A percentile compares a stretch with the other conserved stretches of the same genome.
Conservation (phyloP, 805 yeast genomes). For the Cyberlindnera japonica region DNA sequence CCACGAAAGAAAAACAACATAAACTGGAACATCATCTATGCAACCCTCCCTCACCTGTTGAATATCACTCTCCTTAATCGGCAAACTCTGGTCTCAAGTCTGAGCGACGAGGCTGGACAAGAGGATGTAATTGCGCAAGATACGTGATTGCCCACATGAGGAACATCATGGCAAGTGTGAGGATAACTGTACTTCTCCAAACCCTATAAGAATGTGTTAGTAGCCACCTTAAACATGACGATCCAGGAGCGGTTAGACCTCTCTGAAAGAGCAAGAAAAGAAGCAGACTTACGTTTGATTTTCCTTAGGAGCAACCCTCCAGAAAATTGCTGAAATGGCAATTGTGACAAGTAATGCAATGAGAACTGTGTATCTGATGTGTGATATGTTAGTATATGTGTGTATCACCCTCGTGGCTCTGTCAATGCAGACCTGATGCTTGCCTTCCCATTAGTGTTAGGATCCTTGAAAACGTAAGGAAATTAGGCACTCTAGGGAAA, state of each 20-base stretch:
- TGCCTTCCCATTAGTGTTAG: neutral
- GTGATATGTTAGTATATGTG: slow-evolving; percentile 4
- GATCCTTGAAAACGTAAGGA: neutral
- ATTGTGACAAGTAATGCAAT: slow-evolving; percentile 18
- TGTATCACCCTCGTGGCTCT: neutral
- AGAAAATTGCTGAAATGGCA: slow-evolving; percentile 59
- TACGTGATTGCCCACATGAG: slow-evolving; percentile 94
- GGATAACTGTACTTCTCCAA: slow-evolving; percentile 68
- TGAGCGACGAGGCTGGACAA: slow-evolving; percentile 85
- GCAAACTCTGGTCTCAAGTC: slow-evolving; percentile 79
- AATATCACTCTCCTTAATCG: slow-evolving; percentile 3
- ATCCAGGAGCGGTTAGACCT: too few species aligned
- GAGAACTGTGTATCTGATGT: slow-evolving; percentile 11
- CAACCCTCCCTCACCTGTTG: neutral
- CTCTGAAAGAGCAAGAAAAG: too few species aligned
- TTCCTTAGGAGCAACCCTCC: slow-evolving; percentile 84
- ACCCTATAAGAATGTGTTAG: slow-evolving; percentile 34
- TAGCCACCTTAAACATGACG: neutral
- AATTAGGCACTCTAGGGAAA: neutral
- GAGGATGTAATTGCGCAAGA: slow-evolving; percentile 80
- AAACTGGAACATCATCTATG: neutral
- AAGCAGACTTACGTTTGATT: slow-evolving; percentile 51
- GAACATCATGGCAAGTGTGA: slow-evolving; percentile 72
- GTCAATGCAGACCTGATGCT: neutral
- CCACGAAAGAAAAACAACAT: neutral